Percentiles rank a stretch among this genome's conserved stretches.
Conservation (phyloP, 768 basidiomycete genomes). For the Multifurca ochricompacta region DNA sequence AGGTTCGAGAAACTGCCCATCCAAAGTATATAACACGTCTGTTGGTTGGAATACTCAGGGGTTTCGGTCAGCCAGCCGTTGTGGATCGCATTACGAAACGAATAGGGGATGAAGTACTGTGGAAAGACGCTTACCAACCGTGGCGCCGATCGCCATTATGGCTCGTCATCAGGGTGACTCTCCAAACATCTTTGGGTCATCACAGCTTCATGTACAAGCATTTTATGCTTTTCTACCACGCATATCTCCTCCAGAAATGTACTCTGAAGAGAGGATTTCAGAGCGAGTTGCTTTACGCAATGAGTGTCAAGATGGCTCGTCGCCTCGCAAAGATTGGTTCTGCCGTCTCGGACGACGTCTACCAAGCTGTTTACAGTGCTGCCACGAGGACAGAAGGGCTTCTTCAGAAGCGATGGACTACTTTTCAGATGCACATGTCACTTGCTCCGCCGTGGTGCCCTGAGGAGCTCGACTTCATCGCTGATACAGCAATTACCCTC, state of each 20-base stretch:
- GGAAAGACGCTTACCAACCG: constrained; percentile 31
- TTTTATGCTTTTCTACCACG: constrained; percentile 38
- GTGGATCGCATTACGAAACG: constrained; percentile 33
- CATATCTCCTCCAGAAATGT: neutral
- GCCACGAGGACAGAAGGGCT: neutral
- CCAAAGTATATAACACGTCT: constrained; percentile 44
- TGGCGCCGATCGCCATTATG: constrained; percentile 47
- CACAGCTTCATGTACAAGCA: constrained; percentile 34
- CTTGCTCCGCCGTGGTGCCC: neutral
- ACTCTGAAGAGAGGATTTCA: constrained; percentile 25
- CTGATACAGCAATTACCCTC: constrained; percentile 5
- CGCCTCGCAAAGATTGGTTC: constrained; percentile 19
- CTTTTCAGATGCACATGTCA: neutral
- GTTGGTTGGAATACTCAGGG: constrained; percentile 39
- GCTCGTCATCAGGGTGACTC: constrained; percentile 40
- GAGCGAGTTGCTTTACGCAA: constrained; percentile 27
- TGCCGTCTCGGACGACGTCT: constrained; percentile 1
- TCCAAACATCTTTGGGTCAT: constrained; percentile 28
- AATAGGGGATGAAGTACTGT: constrained; percentile 40
- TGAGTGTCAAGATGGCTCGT: constrained; percentile 26
- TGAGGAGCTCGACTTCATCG: neutral
- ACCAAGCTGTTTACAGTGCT: neutral
- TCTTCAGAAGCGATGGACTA: constrained; percentile 1
- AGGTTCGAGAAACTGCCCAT: constrained; percentile 35
- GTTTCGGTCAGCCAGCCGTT: constrained; percentile 29